Conservation (phyloP, 768 basidiomycete species). For the Russula earlei region DNA sequence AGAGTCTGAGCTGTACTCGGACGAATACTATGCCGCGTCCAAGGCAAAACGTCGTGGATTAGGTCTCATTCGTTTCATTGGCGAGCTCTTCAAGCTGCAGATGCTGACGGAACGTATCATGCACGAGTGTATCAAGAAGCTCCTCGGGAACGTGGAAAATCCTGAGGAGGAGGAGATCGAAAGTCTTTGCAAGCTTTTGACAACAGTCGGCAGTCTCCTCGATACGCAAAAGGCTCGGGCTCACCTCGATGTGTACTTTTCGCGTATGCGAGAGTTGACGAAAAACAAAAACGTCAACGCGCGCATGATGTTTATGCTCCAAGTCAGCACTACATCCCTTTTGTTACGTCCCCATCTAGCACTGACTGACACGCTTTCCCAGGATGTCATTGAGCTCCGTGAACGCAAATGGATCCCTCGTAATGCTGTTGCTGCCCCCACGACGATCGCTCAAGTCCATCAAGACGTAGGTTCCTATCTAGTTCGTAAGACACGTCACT, state of each 20-base stretch:
- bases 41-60: conserved; percentile 97
- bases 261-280: conserved; percentile 74
- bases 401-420: conserved; percentile 73
- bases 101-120: conserved; percentile 98
- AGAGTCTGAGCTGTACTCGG: conserved; percentile 77
- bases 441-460: conserved; percentile 84
- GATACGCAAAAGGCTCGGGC: conserved; percentile 75
- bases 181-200: conserved; percentile 84
- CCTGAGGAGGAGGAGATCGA: conserved; percentile 98
- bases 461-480: conserved; percentile 50
- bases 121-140: conserved; percentile 96
- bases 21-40: conserved; percentile 92
- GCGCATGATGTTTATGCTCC: conserved; percentile 92
- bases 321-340: conserved; percentile 42
- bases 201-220: conserved; percentile 77
- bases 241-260: conserved; percentile 90
- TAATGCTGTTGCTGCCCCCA: conserved; percentile 63
- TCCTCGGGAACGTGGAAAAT: conserved; percentile 85
- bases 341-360: neutral
- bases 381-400: conserved; percentile 91
- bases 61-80: conserved; percentile 95
- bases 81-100: conserved; percentile 97
- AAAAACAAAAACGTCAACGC: conserved; percentile 68
- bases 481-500: neutral
- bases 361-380: conserved; percentile 9